A percentile compares a stretch with the other conserved stretches of the same genome.
These are phyloP conservation scores for Aechmea fasciata DNA, from an alignment of 176 grass and related monocot species.

Conservation along the genomic window DNA sequence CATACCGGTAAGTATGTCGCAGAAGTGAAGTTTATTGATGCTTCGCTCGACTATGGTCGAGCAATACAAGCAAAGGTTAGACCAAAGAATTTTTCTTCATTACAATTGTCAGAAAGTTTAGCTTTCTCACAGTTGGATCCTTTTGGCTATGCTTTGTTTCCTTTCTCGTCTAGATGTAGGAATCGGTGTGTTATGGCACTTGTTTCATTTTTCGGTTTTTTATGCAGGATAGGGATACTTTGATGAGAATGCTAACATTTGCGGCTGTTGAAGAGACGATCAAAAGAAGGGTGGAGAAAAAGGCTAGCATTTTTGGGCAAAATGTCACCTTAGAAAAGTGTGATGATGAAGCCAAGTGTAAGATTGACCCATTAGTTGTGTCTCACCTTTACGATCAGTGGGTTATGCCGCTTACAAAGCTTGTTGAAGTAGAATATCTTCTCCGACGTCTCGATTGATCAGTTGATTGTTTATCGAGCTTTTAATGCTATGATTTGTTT, in stretches of 20 bases:
- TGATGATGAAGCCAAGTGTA: constrained; percentile 31
- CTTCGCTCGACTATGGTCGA: constrained; percentile 65
- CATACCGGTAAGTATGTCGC: constrained; percentile 90
- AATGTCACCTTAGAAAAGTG: constrained; percentile 48
- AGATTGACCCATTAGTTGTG: constrained; percentile 55
- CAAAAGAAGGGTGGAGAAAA: constrained; percentile 86
- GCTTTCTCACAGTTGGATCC: not conserved
- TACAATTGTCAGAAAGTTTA: not conserved
- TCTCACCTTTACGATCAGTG: constrained; percentile 73
- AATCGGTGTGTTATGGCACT: not conserved
- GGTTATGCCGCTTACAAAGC: constrained; percentile 88
- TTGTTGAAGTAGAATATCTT: constrained; percentile 76
- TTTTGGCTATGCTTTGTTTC: not conserved
- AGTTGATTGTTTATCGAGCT: not conserved
- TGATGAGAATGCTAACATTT: constrained; percentile 85
- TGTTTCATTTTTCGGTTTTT: not conserved
- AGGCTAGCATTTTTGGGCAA: constrained; percentile 67
- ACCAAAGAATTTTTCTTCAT: constrained; percentile 11
- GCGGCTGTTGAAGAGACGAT: constrained; percentile 76
- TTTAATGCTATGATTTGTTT: too few species aligned
- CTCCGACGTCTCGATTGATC: constrained; percentile 57
- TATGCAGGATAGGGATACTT: constrained; percentile 53
- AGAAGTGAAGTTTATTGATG: constrained; percentile 79
- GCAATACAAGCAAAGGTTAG: constrained; percentile 60
- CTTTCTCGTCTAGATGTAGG: not conserved